Base-by-base conservation (phyloP, 2,329 filamentous ascomycete genomes). In the Diaporthe ampelina region DNA sequence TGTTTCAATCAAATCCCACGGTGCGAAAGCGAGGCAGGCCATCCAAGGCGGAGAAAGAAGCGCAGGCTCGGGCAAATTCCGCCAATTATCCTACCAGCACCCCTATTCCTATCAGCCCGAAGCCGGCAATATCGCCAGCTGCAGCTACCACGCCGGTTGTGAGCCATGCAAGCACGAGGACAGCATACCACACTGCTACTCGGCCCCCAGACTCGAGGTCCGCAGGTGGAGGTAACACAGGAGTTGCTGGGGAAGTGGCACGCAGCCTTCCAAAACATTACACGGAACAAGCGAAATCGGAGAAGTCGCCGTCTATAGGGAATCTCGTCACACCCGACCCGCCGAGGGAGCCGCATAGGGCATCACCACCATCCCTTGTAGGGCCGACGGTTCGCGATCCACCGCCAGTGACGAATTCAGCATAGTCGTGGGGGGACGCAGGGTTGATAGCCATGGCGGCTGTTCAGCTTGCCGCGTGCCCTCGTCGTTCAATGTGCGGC, bases 1-100 rank as follows among this genome's bases (percentile, higher is more conserved):
- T 73, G 11, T 76, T 75, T 26, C 75, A 72, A 43, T 72, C 74
- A 40, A 76, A 76, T 58, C 73, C 79, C 40, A 71, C 78, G 4
- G 74, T 72, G 58, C 78, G 81, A 11, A 82, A 79, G 70, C 79
- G 82, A 32, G 82, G 82, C 4, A 79, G 82, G 21, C 82, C 82
- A 0, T 81, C 81, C 21, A 83, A 82, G 74, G 78, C 78, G 10
- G 81, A 82, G 61, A 79, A 79, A 70, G 77, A 79, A 45, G 79
- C 80, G 13, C 79, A 78, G 15, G 78, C 79, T 13, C 78, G 79
- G 29, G 73, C 75, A 40, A 76, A 73, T 37, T 70, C 73, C 50
- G 75, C 73, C 5, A 71, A 73, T 11, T 78, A 79, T 40, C 73
- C 76, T 35, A 77, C 78, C 9, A 79, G 77, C 37, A 75, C 76